A percentile compares a stretch with the other conserved stretches of the same genome.
Conservation (phyloP, 176 grass and related monocot species). For the Chrysopogon serrulatus region DNA sequence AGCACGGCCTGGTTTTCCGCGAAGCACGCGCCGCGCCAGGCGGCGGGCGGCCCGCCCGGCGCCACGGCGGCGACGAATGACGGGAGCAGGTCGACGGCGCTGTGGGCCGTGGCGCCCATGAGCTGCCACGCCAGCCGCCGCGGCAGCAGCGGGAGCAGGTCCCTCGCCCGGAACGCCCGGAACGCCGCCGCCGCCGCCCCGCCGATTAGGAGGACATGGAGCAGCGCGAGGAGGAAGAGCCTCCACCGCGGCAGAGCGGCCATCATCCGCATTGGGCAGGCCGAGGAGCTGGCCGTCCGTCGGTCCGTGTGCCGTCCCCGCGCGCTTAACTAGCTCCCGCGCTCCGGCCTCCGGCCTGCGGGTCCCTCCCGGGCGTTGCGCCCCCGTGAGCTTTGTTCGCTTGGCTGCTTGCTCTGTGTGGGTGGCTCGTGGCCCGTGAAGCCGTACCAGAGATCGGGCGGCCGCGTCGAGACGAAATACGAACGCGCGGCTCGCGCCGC, state of each 20-base stretch:
- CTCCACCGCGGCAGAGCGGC: not conserved
- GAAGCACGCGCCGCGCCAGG: constrained; percentile 83
- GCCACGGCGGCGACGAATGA: constrained; percentile 61
- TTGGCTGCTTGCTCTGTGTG: not conserved
- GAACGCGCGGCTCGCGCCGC: not conserved
- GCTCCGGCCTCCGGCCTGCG: no score
- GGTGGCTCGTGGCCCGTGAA: not conserved
- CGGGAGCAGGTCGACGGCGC: constrained; percentile 90
- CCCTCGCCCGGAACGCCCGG: constrained; percentile 51
- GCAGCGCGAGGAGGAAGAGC: not conserved
- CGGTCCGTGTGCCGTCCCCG: not conserved
- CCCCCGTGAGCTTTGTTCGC: not conserved
- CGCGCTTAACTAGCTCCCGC: no score
- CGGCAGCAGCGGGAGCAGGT: constrained; percentile 72
- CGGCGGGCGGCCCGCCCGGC: constrained; percentile 36
- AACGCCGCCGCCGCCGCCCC: constrained; percentile 14
- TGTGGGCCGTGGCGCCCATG: constrained; percentile 54
- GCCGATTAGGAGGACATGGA: not conserved
- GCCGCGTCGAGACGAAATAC: constrained; percentile 19
- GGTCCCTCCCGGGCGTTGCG: no score
- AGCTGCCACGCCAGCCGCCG: constrained; percentile 69
- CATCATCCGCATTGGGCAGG: not conserved
- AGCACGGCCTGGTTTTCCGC: constrained; percentile 66
- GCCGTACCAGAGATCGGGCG: not conserved
- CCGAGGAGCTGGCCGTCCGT: not conserved